Evolutionary conservation across 2,329 filamentous ascomycete species (phyloP).

Genomic region (Fusarium redolens): DNA sequence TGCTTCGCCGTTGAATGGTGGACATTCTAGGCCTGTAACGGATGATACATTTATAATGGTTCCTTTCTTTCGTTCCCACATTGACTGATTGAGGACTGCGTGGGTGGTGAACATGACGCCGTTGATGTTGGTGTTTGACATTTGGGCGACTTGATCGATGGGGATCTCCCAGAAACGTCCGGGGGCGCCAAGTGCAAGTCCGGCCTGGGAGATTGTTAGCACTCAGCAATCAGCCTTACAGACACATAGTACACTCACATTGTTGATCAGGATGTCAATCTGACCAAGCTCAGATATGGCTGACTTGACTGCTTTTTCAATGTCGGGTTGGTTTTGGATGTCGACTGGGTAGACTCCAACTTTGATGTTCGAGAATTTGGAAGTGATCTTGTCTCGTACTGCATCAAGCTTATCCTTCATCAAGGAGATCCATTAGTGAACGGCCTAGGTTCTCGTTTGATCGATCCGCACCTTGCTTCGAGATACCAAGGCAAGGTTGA

Average conservation of each 20-base stretch:
- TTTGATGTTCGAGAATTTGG: neutral
- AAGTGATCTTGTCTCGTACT: neutral
- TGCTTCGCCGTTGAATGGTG: slow-evolving; percentile 18
- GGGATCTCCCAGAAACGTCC: slow-evolving; percentile 14
- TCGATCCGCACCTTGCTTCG: neutral
- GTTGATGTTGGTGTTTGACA: slow-evolving; percentile 50
- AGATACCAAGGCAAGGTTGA: neutral
- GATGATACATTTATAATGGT: slow-evolving; percentile 24
- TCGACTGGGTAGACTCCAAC: neutral
- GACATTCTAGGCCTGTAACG: slow-evolving; percentile 9
- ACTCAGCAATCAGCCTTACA: rapidly evolving
- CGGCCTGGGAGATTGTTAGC: neutral
- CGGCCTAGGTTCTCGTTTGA: rapidly evolving
- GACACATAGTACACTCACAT: neutral
- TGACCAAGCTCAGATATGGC: slow-evolving; percentile 9
- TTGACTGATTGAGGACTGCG: slow-evolving; percentile 46
- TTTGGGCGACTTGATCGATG: neutral
- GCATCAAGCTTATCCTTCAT: neutral
- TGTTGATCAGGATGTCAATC: slow-evolving; percentile 28
- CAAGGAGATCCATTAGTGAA: neutral
- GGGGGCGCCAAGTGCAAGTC: slow-evolving; percentile 20
- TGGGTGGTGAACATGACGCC: slow-evolving; percentile 40
- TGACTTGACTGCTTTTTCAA: neutral
- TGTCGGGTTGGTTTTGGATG: neutral
- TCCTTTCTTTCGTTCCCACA: slow-evolving; percentile 15